A percentile compares a stretch with the other conserved stretches of the same genome.
Evolutionary conservation across 106 monocot genomes (phyloP).

Genomic region (Gastrodia elata): DNA sequence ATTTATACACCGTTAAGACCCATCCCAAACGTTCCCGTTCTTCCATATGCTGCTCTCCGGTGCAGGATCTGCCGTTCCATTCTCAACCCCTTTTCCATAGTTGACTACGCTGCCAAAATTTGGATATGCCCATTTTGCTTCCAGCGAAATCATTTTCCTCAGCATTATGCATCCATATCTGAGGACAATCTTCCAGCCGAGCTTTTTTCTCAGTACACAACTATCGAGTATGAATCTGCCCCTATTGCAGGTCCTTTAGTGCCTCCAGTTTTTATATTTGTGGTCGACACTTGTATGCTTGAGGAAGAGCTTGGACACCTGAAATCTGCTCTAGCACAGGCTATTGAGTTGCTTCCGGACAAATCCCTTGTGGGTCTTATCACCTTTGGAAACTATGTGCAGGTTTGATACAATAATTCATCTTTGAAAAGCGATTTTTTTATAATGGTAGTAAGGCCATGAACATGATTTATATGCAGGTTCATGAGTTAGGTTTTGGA

Average conservation of each 20-base stretch:
- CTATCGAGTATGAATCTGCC: conserved; percentile 66
- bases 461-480: conserved; percentile 33
- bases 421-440: neutral
- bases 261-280: conserved; percentile 83
- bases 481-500: conserved; percentile 88
- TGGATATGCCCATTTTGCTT: conserved; percentile 96
- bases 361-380: conserved; percentile 80
- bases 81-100: conserved; percentile 80
- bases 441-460: neutral
- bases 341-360: conserved; percentile 82
- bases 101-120: conserved; percentile 75
- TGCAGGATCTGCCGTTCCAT: conserved; percentile 78
- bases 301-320: conserved; percentile 82
- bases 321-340: conserved; percentile 76
- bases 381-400: conserved; percentile 87
- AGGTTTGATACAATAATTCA: conserved; percentile 27
- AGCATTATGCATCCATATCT: conserved; percentile 61
- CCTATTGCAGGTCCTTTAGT: conserved; percentile 21
- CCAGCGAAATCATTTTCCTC: conserved; percentile 90
- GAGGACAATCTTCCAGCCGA: conserved; percentile 78
- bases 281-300: conserved; percentile 87
- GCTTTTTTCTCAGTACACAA: conserved; percentile 76
- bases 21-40: conserved; percentile 37
- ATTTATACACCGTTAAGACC: conserved; percentile 81
- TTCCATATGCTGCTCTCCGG: conserved; percentile 76